Percentiles rank a stretch among this genome's conserved stretches.
phyloP scores from a whole-genome alignment of 768 basidiomycete genomes.

The Lactarius akahatsu region DNA sequence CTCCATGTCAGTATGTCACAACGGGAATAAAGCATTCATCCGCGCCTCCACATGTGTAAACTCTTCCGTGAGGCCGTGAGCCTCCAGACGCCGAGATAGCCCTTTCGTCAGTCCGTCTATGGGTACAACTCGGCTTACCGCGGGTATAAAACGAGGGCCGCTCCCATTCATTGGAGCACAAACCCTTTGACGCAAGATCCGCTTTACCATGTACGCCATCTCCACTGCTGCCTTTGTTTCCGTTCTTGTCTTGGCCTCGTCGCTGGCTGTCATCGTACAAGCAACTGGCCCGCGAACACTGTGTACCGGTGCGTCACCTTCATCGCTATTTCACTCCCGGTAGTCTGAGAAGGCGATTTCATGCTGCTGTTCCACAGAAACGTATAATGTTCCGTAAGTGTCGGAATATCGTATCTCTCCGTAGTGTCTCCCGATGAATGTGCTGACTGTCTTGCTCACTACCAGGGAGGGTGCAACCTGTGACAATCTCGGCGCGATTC shows the following conservation, averaged over 20 bases:
- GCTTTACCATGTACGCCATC: slow-evolving; percentile 8
- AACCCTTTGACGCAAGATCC: background rate
- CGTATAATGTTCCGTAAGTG: background rate
- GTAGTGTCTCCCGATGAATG: background rate
- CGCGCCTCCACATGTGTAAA: background rate
- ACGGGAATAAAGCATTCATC: background rate
- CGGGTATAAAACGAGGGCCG: background rate
- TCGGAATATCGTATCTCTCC: background rate
- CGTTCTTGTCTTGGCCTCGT: slow-evolving; percentile 7
- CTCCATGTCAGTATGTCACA: background rate
- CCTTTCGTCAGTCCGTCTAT: background rate
- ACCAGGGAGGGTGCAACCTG: slow-evolving; percentile 8
- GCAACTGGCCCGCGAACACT: slow-evolving; percentile 11
- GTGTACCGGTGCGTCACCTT: slow-evolving; percentile 12
- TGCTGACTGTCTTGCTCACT: background rate
- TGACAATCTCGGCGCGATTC: background rate
- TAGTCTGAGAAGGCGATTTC: background rate
- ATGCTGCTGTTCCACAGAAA: slow-evolving; percentile 1
- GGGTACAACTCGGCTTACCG: background rate
- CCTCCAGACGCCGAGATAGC: background rate
- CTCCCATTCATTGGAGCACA: background rate
- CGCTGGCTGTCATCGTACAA: slow-evolving; percentile 10
- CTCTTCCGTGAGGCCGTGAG: background rate
- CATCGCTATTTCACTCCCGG: background rate
- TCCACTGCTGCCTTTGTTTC: slow-evolving; percentile 4